Base-by-base conservation (phyloP, 805 yeast species). In the Tetrapisispora pingtungensis region DNA sequence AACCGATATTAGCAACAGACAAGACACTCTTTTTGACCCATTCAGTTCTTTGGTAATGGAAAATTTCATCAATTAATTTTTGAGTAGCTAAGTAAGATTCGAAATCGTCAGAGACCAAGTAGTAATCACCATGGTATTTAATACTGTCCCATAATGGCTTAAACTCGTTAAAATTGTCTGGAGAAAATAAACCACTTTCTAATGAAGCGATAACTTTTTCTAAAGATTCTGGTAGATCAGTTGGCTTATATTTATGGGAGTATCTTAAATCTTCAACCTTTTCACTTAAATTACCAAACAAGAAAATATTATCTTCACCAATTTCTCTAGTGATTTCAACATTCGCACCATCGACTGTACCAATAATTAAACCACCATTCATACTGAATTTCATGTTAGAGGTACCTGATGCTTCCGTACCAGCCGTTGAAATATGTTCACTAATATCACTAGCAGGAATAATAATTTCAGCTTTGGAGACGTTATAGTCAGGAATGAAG, bases 281-380 rank as follows among this genome's bases (percentile, higher is more conserved):
- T 68, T 89, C 96, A 31, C 95, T 78, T 59, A 89, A 74, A 59
- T 84, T 85, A 59, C 97, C 97, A 62, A 88, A 88, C 61, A 88
- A 71, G 70, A 88, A 88, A 63, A 89, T 86, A 62, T 88, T 86
- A 41, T 88, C 95, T 59, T 88, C 95, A 41, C 96, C 96, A 54
- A 89, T 77, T 67, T 89, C 96, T 55, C 96, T 77, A 18, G 95
- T 85, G 62, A 88, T 85, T 68, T 88, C 97, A 40, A 89, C 95
- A 59, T 89, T 88, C 50, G 97, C 97, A 60, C 97, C 97, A 61
- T 88, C 97, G 52, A 88, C 96, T 12, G 97, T 89, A 62, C 97
- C 97, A 51, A 88, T 81, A 54, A 88, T 84, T 51, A 88, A 74
- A 41, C 97, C 97, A 66, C 96, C 97, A 59, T 87, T 88, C 67